Percentiles rank a stretch among this genome's conserved stretches.
Conservation (phyloP, 2,329 filamentous ascomycete species). For the Colletotrichum abscissum region DNA sequence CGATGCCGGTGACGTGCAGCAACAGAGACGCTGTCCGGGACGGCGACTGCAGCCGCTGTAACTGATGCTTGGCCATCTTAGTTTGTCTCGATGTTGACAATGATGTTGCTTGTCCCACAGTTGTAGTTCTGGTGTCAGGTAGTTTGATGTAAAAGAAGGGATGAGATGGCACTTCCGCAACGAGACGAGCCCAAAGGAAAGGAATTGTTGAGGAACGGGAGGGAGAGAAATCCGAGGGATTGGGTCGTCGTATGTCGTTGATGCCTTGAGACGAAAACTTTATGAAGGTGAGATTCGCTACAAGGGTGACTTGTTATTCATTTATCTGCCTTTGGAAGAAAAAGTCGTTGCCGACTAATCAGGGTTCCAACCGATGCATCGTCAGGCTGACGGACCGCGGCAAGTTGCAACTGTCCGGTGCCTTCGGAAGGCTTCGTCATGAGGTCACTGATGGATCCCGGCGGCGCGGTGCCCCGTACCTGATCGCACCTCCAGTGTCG, state of each 20-base stretch:
- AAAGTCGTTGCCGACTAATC: conserved; percentile 16
- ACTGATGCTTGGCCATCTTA: conserved; percentile 64
- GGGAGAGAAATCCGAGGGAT: conserved; percentile 17
- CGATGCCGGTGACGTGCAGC: conserved; percentile 67
- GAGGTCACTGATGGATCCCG: conserved; percentile 34
- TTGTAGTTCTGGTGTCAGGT: neutral
- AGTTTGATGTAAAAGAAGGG: conserved; percentile 8
- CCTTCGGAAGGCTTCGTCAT: conserved; percentile 25
- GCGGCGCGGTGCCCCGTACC: neutral
- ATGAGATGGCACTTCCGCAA: conserved; percentile 7
- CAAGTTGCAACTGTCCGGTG: conserved; percentile 20
- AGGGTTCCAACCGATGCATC: conserved; percentile 16
- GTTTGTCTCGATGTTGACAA: neutral
- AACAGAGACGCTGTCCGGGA: conserved; percentile 71
- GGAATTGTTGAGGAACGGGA: conserved; percentile 23
- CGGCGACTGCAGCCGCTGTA: conserved; percentile 75
- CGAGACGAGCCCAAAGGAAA: conserved; percentile 3
- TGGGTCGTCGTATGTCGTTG: conserved; percentile 9
- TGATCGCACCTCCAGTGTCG: conserved; percentile 11
- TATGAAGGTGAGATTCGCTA: neutral
- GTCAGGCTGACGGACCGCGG: conserved; percentile 21
- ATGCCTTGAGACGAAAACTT: conserved; percentile 22
- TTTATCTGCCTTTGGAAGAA: neutral
- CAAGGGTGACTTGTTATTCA: conserved; percentile 1
- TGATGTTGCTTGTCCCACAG: neutral